phyloP scores from a whole-genome alignment of 345 rosid species.

The Crucihimalaya himalaica region DNA sequence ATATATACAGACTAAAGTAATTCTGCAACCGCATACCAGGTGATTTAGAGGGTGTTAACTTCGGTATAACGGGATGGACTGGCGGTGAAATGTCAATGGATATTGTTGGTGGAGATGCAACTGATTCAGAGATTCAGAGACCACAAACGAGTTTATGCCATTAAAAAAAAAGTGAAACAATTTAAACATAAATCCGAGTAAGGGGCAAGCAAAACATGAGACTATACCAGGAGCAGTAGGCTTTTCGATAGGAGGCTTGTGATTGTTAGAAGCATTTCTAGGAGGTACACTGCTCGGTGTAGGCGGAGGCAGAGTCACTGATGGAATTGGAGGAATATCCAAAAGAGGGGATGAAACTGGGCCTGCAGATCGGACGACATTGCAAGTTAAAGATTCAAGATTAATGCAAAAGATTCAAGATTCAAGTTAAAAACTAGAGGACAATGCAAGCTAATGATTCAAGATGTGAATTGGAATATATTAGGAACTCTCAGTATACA shows the following conservation, averaged over 20 bases:
- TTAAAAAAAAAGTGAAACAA: background rate
- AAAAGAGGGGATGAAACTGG: constrained; percentile 30
- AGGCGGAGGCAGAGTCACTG: constrained; percentile 39
- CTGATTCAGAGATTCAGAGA: constrained; percentile 40
- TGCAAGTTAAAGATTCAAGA: constrained; percentile 7
- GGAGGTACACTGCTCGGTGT: constrained; percentile 31
- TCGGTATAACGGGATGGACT: constrained; percentile 45
- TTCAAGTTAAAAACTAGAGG: background rate
- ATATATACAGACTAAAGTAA: background rate
- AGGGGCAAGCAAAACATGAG: background rate
- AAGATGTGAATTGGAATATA: background rate
- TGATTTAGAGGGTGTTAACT: constrained; percentile 47
- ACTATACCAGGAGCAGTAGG: constrained; percentile 40
- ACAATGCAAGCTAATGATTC: constrained; percentile 2
- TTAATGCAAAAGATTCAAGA: constrained; percentile 19
- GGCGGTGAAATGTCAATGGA: constrained; percentile 37
- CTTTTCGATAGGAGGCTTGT: constrained; percentile 33
- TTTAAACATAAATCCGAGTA: background rate
- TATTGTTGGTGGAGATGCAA: constrained; percentile 42
- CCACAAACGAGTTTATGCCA: constrained; percentile 1
- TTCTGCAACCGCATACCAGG: constrained; percentile 44
- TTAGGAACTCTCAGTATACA: background rate
- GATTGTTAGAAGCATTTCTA: constrained; percentile 28
- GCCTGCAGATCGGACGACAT: constrained; percentile 30
- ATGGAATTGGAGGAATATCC: constrained; percentile 39